These are phyloP conservation scores for Atkinsonella texensis DNA, from an alignment of 2,329 filamentous ascomycete species.

Conservation along the genomic window DNA sequence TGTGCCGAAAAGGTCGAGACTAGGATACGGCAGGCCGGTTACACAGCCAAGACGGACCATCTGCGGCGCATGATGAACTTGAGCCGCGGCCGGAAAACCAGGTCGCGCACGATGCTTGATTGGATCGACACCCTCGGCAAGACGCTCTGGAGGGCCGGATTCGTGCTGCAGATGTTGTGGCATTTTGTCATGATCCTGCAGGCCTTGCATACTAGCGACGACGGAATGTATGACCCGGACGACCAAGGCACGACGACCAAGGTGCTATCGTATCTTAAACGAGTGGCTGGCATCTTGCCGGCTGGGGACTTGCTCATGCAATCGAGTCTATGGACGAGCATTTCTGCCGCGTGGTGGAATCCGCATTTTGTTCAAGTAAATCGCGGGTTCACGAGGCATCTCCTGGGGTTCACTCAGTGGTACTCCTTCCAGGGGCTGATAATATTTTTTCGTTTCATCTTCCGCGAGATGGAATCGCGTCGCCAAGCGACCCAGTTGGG, in stretches of 20 bases:
- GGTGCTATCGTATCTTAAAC: constrained; percentile 9
- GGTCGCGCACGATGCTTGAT: constrained; percentile 27
- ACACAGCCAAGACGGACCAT: constrained; percentile 75
- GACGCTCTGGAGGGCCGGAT: constrained; percentile 36
- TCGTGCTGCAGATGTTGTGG: constrained; percentile 37
- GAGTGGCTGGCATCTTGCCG: constrained; percentile 24
- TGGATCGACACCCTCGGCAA: constrained; percentile 28
- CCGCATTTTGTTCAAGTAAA: constrained; percentile 48
- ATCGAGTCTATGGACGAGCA: constrained; percentile 35
- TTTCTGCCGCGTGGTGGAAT: constrained; percentile 55
- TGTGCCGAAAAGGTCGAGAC: constrained; percentile 66
- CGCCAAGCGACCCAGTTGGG: constrained; percentile 24
- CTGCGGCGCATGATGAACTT: constrained; percentile 63
- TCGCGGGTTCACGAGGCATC: constrained; percentile 46
- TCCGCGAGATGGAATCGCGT: constrained; percentile 31
- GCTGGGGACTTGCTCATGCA: constrained; percentile 28
- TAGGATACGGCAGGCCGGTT: constrained; percentile 58
- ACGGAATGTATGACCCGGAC: constrained; percentile 24
- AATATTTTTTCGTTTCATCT: constrained; percentile 40
- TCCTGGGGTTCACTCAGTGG: constrained; percentile 51
- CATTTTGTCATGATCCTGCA: constrained; percentile 25
- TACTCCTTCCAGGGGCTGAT: constrained; percentile 53
- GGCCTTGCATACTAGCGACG: constrained; percentile 15
- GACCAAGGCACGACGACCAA: constrained; percentile 11
- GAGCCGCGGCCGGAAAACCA: constrained; percentile 29